Evolutionary conservation across 257 asterid species (phyloP), one percentile per base, ranked within the genome.

Genomic region (Dorcoceras hygrometricum): DNA sequence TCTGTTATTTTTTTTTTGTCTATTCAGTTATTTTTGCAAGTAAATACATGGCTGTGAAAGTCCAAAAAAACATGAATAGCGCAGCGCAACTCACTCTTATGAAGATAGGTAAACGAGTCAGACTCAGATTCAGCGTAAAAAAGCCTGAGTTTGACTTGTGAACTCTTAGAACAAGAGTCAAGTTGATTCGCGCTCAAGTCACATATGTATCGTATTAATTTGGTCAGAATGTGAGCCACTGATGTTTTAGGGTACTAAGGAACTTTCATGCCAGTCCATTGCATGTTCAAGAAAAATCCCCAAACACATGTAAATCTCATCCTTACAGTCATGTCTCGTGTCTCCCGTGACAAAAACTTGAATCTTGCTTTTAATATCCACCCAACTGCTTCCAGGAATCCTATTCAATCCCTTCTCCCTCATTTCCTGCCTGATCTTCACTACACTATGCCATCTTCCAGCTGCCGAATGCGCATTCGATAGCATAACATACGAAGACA

Each of bases 301-400:
- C 76, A 91, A 71, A 61, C 65, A 75, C 63, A 48, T 39, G 27
- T 77, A 74, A 59, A 91, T 79, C 72, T 81, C 87, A 31, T 71
- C 79, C 39, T 46, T 77, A 39, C 57, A 25, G 39, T 63, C 14
- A 61, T 83, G 92, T 24, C 84, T 79, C 79, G 61, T 75, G 23
- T 86, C 97, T 24, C 85, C 84, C 0, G 83, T 87, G 3, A 81
- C 89, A 65, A 89, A 92, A 28, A 86, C 98, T 74, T 81, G 86
- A 78, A 86, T 72, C 60, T 68, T 76, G 71, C 87, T 78, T 32
- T 57, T 66, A 18, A 84, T 70, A 63, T 92, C 96, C 23, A 89
- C 74, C 98, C 98, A 92, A 72, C 98, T 91, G 69, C 87, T 78
- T 3, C 98, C 98, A 2, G 98, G 91, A 24, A 82, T 69, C 65